These are phyloP conservation scores for Aureobasidium sp. DNA, from an alignment of 2,329 filamentous ascomycete species.

Conservation along the genomic window DNA sequence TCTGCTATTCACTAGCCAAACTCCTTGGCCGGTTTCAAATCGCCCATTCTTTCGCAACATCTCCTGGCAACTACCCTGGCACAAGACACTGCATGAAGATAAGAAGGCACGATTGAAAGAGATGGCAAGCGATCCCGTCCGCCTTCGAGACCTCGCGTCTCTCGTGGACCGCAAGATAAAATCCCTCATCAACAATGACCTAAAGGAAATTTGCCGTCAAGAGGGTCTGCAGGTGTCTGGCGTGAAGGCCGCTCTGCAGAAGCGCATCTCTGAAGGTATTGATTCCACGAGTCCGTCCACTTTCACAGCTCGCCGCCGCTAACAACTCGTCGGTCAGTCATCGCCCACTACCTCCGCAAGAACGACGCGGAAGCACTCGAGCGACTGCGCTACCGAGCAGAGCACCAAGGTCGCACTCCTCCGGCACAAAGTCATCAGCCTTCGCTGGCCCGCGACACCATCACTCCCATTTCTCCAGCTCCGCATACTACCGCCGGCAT, in stretches of 20 bases:
- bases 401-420: constrained; percentile 35
- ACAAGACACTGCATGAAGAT: background rate
- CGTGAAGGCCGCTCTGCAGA: constrained; percentile 76
- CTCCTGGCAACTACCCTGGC: background rate
- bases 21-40: background rate
- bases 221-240: constrained; percentile 73
- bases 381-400: constrained; percentile 34
- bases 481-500: background rate
- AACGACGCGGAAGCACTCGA: constrained; percentile 32
- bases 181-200: constrained; percentile 55
- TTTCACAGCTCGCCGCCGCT: background rate
- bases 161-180: constrained; percentile 43
- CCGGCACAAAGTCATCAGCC: constrained; percentile 18
- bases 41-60: background rate
- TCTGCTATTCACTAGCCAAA: background rate
- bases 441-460: constrained; percentile 8
- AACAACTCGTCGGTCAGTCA: constrained; percentile 27
- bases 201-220: constrained; percentile 68
- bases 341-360: constrained; percentile 29
- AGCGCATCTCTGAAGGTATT: constrained; percentile 67
- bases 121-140: background rate
- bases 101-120: constrained; percentile 1
- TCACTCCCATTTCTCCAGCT: constrained; percentile 12
- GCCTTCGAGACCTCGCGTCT: constrained; percentile 14
- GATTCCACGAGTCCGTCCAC: constrained; percentile 32